Conservation (phyloP, 1,284 basidiomycete genomes). For the Neotropicomus parvogracilis region DNA sequence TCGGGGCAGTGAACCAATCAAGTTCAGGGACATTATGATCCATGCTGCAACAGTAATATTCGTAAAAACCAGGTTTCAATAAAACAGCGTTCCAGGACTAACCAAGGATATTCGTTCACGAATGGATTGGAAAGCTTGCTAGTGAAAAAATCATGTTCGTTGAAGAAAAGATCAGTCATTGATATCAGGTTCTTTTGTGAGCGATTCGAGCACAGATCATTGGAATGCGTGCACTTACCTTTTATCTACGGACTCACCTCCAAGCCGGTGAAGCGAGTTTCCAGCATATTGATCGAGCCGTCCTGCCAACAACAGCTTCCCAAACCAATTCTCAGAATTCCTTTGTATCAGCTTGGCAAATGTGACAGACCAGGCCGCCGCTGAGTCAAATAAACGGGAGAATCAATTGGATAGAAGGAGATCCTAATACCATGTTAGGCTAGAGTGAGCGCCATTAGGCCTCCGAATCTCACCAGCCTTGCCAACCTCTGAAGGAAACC, state of each 20-base stretch:
- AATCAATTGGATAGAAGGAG: too few species aligned
- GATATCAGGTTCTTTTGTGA: background rate
- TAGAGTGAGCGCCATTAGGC: background rate
- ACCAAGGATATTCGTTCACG: slow-evolving; percentile 1
- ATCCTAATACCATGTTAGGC: too few species aligned
- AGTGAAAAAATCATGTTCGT: background rate
- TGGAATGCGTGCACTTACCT: background rate
- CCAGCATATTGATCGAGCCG: background rate
- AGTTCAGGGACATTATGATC: background rate
- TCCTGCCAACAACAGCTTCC: slow-evolving; percentile 11
- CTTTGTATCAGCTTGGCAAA: too few species aligned
- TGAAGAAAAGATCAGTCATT: slow-evolving; percentile 8
- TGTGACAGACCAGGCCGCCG: too few species aligned
- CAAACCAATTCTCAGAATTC: too few species aligned
- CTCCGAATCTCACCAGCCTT: background rate
- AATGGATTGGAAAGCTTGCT: background rate
- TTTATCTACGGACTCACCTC: slow-evolving; percentile 12
- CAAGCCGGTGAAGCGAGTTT: too few species aligned
- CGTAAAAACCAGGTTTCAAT: slow-evolving; percentile 3
- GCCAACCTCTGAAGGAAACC: slow-evolving; percentile 16
- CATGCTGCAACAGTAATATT: background rate
- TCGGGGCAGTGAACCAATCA: background rate
- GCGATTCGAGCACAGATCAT: background rate
- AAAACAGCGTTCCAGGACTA: background rate
- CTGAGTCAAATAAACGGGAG: too few species aligned